These are phyloP conservation scores for Aspergillus persii DNA, from an alignment of 2,329 filamentous ascomycete species.

Conservation along the genomic window DNA sequence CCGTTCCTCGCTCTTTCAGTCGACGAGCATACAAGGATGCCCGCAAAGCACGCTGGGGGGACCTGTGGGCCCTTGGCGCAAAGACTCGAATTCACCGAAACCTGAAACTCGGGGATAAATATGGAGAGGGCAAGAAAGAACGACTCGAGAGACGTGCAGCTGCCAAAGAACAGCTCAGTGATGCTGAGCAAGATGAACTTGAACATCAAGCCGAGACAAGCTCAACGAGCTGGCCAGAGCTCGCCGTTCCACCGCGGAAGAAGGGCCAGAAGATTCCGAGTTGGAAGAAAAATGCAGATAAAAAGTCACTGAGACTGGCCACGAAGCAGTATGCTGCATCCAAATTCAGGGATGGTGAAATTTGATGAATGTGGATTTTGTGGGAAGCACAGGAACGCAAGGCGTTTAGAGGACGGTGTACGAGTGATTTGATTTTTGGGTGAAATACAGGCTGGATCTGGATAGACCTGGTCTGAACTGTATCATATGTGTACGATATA, in stretches of 20 bases:
- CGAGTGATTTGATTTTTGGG: background rate
- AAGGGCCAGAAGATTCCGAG: constrained; percentile 37
- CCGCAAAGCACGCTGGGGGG: constrained; percentile 85
- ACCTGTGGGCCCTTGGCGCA: constrained; percentile 91
- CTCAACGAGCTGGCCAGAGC: constrained; percentile 10
- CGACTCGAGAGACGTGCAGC: constrained; percentile 39
- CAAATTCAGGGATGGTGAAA: constrained; percentile 2
- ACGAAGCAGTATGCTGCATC: constrained; percentile 34
- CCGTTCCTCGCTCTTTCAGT: constrained; percentile 76
- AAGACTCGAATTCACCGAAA: constrained; percentile 71
- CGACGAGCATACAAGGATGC: constrained; percentile 86
- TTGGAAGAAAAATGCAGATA: constrained; percentile 46
- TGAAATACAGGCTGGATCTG: background rate
- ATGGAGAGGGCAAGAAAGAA: constrained; percentile 41
- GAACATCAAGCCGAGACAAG: constrained; percentile 2
- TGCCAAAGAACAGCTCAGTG: constrained; percentile 22
- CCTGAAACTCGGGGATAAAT: constrained; percentile 57
- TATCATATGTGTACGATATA: constrained; percentile 20
- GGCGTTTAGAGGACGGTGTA: constrained; percentile 4
- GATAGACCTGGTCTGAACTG: constrained; percentile 1
- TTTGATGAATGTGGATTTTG: background rate
- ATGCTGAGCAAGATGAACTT: constrained; percentile 22
- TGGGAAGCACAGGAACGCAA: background rate
- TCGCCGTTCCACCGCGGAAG: constrained; percentile 25
- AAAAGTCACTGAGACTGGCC: constrained; percentile 43